Evolutionary conservation across 371 early-diverging fungal genomes (phyloP), one percentile per base, ranked within the genome.

Genomic region (Syncephalastrum monosporum): DNA sequence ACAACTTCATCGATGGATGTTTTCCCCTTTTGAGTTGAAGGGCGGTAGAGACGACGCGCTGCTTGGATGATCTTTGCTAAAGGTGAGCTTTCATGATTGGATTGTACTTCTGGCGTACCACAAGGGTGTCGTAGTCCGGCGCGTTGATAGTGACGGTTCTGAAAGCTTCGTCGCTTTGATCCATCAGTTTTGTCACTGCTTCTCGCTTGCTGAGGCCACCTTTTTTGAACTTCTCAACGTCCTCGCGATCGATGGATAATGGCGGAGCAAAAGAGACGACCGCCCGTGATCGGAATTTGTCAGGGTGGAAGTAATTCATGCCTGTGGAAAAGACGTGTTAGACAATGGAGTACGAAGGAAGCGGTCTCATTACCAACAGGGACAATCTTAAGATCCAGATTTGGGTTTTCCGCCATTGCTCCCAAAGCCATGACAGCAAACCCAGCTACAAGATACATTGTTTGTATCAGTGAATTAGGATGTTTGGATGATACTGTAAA

Each of bases 201-300:
- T 85, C 81, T 14, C 96, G 82, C 75, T 90, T 94, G 2, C 82
- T 83, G 2, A 74, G 59, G 3, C 97, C 98, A 21, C 97, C 97
- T 42, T 64, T 63, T 56, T 83, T 87, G 76, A 88, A 98, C 61
- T 79, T 69, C 17, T 87, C 91, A 1, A 98, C 93, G 25, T 90
- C 74, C 53, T 88, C 87, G 8, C 62, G 68, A 5, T 87, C 71
- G 10, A 98, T 80, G 1, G 83, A 74, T 41, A 98, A 83, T 0
- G 96, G 96, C 27, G 89, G 84, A 17, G 98, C 98, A 81, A 90
- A 98, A 56, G 97, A 96, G 29, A 97, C 88, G 4, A 97, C 97
- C 5, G 97, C 98, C 53, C 96, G 83, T 7, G 96, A 96, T 42
- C 98, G 86, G 77, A 98, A 98, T 61, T 87, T 82, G 75, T 96